Evolutionary conservation across 202 grass and related monocot genomes (phyloP).

Genomic region (Cymbopogon flexuosus): DNA sequence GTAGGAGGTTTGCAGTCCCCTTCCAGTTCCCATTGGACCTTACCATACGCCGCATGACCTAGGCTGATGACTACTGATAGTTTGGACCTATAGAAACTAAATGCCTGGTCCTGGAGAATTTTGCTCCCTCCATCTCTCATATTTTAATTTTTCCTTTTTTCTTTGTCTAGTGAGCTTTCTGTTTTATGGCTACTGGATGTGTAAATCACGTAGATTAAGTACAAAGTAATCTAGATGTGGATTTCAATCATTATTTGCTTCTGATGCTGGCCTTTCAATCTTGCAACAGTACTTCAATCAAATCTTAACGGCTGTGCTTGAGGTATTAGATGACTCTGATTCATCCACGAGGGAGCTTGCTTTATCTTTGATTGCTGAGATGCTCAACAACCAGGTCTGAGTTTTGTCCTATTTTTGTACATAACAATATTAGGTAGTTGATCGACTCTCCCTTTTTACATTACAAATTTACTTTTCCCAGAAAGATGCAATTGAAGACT

Average conservation of each 20-base stretch:
- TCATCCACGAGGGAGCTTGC: constrained; percentile 63
- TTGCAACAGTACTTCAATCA: constrained; percentile 96
- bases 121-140: neutral
- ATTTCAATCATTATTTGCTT: constrained; percentile 6
- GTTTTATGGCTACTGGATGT: constrained; percentile 2
- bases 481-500: constrained; percentile 88
- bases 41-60: neutral
- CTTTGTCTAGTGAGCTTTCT: constrained; percentile 5
- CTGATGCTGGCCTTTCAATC: constrained; percentile 31
- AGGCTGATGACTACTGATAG: neutral
- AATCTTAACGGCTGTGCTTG: constrained; percentile 84
- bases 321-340: constrained; percentile 78
- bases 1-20: neutral
- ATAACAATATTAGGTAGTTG: constrained; percentile 26
- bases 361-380: constrained; percentile 74
- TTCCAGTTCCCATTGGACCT: neutral
- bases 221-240: neutral
- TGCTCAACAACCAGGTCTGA: constrained; percentile 87
- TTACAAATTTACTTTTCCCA: constrained; percentile 47
- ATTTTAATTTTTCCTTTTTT: neutral
- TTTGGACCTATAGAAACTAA: neutral
- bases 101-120: neutral
- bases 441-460: neutral
- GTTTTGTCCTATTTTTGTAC: constrained; percentile 26
- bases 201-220: constrained; percentile 7